Evolutionary conservation across 441 rosid species (phyloP).

Genomic region (Gossypium schwendimanii): DNA sequence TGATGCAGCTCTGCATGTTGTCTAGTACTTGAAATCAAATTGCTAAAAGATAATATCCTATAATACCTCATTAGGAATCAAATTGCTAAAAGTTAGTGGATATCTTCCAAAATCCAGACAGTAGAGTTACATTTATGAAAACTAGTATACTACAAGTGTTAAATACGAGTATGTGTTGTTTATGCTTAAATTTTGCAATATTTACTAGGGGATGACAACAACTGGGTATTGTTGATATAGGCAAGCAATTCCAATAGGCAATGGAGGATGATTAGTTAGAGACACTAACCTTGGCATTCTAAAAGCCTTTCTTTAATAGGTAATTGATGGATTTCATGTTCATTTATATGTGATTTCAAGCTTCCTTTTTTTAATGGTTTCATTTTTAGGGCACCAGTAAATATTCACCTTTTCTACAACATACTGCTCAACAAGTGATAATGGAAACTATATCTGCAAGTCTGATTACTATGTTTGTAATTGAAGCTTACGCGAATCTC

Average conservation of each 20-base stretch:
- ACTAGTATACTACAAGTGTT: background rate
- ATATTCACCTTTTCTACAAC: slow-evolving; percentile 64
- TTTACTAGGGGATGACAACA: slow-evolving; percentile 34
- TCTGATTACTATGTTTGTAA: slow-evolving; percentile 44
- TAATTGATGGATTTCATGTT: background rate
- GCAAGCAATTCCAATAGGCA: slow-evolving; percentile 76
- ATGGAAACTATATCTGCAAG: slow-evolving; percentile 53
- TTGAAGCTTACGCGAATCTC: slow-evolving; percentile 68
- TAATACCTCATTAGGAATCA: slow-evolving; percentile 29
- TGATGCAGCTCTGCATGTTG: too few species aligned
- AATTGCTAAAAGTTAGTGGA: slow-evolving; percentile 72
- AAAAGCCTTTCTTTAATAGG: slow-evolving; percentile 70
- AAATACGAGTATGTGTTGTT: background rate
- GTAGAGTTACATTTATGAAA: background rate
- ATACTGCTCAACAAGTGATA: slow-evolving; percentile 71
- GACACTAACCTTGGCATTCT: slow-evolving; percentile 42
- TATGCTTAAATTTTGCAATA: background rate
- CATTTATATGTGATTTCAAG: background rate
- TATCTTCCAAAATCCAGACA: slow-evolving; percentile 40
- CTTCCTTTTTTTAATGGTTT: slow-evolving; percentile 4
- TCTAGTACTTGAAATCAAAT: too few species aligned
- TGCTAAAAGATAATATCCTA: too few species aligned
- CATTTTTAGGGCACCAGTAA: slow-evolving; percentile 58
- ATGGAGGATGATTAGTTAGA: slow-evolving; percentile 35
- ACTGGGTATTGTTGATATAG: slow-evolving; percentile 77